Evolutionary conservation across 192 early-diverging fungal species (phyloP), one percentile per base, ranked within the genome.

Genomic region (Podila horticola): DNA sequence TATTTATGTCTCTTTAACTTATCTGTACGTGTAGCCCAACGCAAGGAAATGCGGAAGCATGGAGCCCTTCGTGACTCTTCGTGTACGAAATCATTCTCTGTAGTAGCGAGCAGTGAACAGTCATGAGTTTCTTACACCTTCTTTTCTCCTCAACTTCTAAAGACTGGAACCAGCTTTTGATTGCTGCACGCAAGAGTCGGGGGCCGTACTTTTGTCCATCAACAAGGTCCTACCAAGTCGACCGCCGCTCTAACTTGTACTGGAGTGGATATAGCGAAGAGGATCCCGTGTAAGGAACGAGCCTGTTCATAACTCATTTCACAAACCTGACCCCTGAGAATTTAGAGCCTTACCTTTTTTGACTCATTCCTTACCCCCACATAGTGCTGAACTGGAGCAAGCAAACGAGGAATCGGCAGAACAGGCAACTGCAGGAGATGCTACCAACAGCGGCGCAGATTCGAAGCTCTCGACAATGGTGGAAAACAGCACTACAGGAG

Each of bases 191-290:
- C 34, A 84, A 84, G 31, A 74, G 82, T 55, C 79, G 85, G 13
- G 85, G 85, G 12, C 85, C 85, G 17, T 86, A 84, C 67, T 75
- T 82, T 34, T 83, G 83, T 45, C 85, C 85, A n/a, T 74, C 83
- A 48, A 86, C 85, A 22, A 79, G 83, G 6, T 74, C 75, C 62
- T 86, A 83, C 62, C 85, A 86, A 45, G 85, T 86, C 29, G 83
- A 84, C 69, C 66, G 68, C 30, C 71, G 72, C 52, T 84, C 85
- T 4, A 77, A 84, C 28, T 71, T 69, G 34, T 86, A 84, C 67
- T 86, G 74, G 83, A 74, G 77, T 29, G 85, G 85, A 49, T 84
- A 79, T 45, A 84, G 49, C 49, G 71, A 82, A 49, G 58, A 30
- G 31, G 72, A 82, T 61, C 49, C 84, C 17, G 55, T 59, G 84